Evolutionary conservation across 139 green algal species (phyloP), one percentile per base, ranked within the genome.

Genomic region (Closterium sp.): DNA sequence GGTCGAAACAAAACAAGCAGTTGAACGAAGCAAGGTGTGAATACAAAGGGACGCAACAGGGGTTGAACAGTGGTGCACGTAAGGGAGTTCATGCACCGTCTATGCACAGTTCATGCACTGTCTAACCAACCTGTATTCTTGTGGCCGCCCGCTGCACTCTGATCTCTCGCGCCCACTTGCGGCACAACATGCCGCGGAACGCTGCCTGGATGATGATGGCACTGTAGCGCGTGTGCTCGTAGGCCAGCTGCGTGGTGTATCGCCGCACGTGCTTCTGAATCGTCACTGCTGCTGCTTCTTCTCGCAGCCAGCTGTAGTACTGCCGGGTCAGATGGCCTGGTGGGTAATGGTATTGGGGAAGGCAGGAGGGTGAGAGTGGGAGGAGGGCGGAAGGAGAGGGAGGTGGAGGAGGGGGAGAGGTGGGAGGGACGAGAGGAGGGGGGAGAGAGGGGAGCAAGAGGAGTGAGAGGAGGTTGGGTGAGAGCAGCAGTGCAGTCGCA

Each of bases 211-310:
- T 31, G 28, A 42, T 28, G 22, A 96, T 93, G 85, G 93, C 73
- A 27, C 93, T 94, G 28, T 86, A 29, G 29, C 42, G 30, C 9
- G 84, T 30, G 30, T 85, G 42, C 1, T 93, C 91, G 9, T 95
- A 96, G 22, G 93, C 34, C n/a, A 70, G 70, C 32, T 94, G 92
- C 13, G 97, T 97, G 32, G 93, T 79, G 89, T 95, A 95, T 22
- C 96, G 94, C 24, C 97, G 95, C 38, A 92, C 93, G 13, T 88
- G 89, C 28, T 94, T 92, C 95, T 97, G 94, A 21, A 94, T 91
- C 70, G 42, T 30, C 31, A 93, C 90, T 11, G 86, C 79, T 70
- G 91, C 89, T 29, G 13, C 28, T 79, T 94, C 62, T 62, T 42
- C 19, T 9, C 93, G 85, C 13, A 95, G 28, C n/a, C 34, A 31